phyloP scores from a whole-genome alignment of 495 filamentous ascomycete genomes.

The Penicillium antarcticum region DNA sequence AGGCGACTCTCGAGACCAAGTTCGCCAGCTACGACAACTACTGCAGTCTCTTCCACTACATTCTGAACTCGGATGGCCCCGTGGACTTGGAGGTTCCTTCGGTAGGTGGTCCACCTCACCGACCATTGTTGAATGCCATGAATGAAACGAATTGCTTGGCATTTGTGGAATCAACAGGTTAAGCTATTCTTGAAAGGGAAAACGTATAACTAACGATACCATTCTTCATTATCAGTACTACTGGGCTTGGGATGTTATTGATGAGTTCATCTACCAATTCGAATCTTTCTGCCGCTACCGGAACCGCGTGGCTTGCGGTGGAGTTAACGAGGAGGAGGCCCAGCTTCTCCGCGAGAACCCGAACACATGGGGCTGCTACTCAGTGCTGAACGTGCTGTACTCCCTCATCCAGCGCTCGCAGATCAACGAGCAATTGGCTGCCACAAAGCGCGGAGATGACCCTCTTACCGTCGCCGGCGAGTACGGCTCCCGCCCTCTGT shows the following conservation, averaged over 20 bases:
- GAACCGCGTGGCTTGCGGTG: slow-evolving; percentile 82
- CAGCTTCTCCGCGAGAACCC: slow-evolving; percentile 89
- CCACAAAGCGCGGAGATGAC: slow-evolving; percentile 92
- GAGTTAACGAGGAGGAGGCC: slow-evolving; percentile 83
- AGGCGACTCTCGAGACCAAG: slow-evolving; percentile 89
- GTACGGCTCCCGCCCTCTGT: slow-evolving; percentile 87
- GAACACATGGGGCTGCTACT: slow-evolving; percentile 99
- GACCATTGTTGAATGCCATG: slow-evolving; percentile 11
- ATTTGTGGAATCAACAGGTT: slow-evolving; percentile 5
- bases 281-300: slow-evolving; percentile 98
- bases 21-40: slow-evolving; percentile 99
- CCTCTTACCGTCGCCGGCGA: slow-evolving; percentile 80
- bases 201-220: slow-evolving; percentile 6
- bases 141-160: slow-evolving; percentile 14
- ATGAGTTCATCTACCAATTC: slow-evolving; percentile 99
- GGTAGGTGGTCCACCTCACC: slow-evolving; percentile 52
- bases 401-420: slow-evolving; percentile 97
- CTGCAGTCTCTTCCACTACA: slow-evolving; percentile 98
- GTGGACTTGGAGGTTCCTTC: slow-evolving; percentile 95
- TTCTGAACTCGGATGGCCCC: slow-evolving; percentile 96
- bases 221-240: slow-evolving; percentile 65
- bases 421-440: slow-evolving; percentile 92
- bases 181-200: neutral
- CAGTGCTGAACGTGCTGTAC: slow-evolving; percentile 97
- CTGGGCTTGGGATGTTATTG: slow-evolving; percentile 99